Evolutionary conservation across 1,139 yeast genomes (phyloP).

Genomic region (Pichia sp.): DNA sequence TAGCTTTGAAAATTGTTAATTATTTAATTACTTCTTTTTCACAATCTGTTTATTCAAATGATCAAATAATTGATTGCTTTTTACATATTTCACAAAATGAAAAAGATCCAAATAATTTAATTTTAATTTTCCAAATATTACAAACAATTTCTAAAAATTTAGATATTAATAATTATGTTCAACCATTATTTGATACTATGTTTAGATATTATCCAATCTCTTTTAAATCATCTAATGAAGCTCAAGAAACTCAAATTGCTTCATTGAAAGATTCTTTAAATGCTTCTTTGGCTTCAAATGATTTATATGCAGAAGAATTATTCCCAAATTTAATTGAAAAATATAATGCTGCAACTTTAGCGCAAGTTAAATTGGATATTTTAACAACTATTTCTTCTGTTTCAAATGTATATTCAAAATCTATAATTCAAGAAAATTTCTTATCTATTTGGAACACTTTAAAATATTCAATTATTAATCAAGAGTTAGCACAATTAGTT

Average conservation of each 20-base stretch:
- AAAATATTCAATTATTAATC: constrained; percentile 79
- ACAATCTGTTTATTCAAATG: constrained; percentile 1
- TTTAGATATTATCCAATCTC: constrained; percentile 97
- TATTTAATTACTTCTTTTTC: constrained; percentile 1
- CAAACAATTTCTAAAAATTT: constrained; percentile 41
- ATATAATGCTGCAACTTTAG: constrained; percentile 67
- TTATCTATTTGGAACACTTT: constrained; percentile 77
- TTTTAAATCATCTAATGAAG: constrained; percentile 91
- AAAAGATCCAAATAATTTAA: constrained; percentile 85
- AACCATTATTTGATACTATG: constrained; percentile 76
- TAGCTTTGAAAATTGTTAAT: constrained; percentile 47
- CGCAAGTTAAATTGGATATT: constrained; percentile 70
- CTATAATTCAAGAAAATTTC: constrained; percentile 55
- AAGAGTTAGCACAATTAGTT: constrained; percentile 39
- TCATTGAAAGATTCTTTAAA: constrained; percentile 60
- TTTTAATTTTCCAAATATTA: constrained; percentile 62
- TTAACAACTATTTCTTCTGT: constrained; percentile 56
- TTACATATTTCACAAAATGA: constrained; percentile 75
- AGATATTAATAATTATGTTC: constrained; percentile 35
- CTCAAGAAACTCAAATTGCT: constrained; percentile 71
- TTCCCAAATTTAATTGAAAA: constrained; percentile 78
- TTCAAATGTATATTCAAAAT: constrained; percentile 43
- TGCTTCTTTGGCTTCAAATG: constrained; percentile 56
- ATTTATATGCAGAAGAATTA: constrained; percentile 63
- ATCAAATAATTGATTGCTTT: constrained; percentile 45